Percentiles rank a stretch among this genome's conserved stretches.
Evolutionary conservation across 2,329 filamentous ascomycete genomes (phyloP).

Genomic region (Akanthomyces dipterigenus): DNA sequence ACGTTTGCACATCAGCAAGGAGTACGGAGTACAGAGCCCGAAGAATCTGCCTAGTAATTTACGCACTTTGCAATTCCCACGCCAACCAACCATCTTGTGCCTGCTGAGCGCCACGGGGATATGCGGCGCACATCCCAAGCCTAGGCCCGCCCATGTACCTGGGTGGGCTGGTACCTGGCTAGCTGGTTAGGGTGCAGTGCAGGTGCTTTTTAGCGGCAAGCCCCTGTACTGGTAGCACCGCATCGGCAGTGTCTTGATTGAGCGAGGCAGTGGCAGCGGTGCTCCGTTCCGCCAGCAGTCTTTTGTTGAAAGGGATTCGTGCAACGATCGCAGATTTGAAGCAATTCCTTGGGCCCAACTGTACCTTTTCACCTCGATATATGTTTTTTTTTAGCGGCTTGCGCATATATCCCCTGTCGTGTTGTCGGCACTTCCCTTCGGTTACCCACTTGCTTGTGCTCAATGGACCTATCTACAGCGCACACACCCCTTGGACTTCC

Average conservation of each 20-base stretch:
- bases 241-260: slow-evolving; percentile 6
- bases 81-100: background rate
- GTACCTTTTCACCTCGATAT: background rate
- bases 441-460: background rate
- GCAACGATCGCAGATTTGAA: background rate
- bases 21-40: no score
- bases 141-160: background rate
- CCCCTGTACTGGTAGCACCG: background rate
- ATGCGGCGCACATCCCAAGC: background rate
- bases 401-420: no score
- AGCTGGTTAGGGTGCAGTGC: background rate
- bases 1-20: no score
- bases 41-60: no score
- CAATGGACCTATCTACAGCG: background rate
- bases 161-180: background rate
- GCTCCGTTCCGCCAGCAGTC: background rate
- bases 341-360: background rate
- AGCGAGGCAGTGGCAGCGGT: background rate
- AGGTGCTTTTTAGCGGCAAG: background rate
- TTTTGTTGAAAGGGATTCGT: background rate
- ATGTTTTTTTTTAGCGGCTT: background rate
- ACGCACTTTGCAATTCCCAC: no score
- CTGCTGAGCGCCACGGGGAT: background rate
- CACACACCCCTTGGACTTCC: background rate
- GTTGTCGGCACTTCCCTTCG: background rate